Evolutionary conservation across 2,329 filamentous ascomycete genomes (phyloP).

Genomic region (Stromatinia cepivora): DNA sequence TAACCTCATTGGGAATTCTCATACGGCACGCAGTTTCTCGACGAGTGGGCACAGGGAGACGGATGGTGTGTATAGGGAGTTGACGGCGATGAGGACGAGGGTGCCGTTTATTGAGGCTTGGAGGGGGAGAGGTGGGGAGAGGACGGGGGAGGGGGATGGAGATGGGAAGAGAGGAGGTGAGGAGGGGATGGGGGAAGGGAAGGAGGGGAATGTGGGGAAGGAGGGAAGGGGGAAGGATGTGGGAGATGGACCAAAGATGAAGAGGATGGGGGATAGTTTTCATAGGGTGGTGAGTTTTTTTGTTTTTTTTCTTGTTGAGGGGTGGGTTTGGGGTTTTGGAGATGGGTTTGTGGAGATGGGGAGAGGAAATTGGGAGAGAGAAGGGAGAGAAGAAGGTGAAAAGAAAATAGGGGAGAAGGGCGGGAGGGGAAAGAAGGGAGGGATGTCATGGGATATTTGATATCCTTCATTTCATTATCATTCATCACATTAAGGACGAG

Average conservation of each 20-base stretch:
- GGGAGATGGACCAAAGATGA: constrained; percentile 45
- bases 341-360: not conserved
- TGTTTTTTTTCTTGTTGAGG: not conserved
- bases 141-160: constrained; percentile 61
- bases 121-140: constrained; percentile 49
- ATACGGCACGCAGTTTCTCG: not conserved
- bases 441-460: not conserved
- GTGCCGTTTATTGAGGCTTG: constrained; percentile 71
- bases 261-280: constrained; percentile 67
- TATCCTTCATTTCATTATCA: not conserved
- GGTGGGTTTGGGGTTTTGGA: too few relatives aligned
- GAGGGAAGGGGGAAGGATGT: constrained; percentile 20
- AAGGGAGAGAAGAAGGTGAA: not conserved
- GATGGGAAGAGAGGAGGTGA: constrained; percentile 61
- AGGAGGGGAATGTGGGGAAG: constrained; percentile 18
- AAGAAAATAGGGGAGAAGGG: not conserved
- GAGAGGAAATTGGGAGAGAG: not conserved
- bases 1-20: not conserved
- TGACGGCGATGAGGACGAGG: constrained; percentile 59
- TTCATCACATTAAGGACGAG: not conserved
- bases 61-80: constrained; percentile 57
- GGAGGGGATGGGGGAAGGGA: constrained; percentile 18
- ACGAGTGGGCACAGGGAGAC: not conserved
- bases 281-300: constrained; percentile 57
- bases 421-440: not conserved